Evolutionary conservation across 257 asterid genomes (phyloP), one percentile per base, ranked within the genome.

Genomic region (Solanum clarkiae): DNA sequence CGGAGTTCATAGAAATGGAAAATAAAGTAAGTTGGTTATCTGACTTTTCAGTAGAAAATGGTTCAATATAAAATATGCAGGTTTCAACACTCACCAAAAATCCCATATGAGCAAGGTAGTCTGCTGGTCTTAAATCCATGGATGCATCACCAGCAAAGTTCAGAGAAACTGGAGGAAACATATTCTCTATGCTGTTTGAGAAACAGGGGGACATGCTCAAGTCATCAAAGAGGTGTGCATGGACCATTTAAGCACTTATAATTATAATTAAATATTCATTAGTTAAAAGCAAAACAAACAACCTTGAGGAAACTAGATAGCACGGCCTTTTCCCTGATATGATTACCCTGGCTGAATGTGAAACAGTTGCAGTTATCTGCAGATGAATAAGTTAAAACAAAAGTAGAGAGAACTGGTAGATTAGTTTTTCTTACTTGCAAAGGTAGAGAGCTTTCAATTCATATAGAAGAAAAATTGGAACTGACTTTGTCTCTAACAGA

Each of bases 141-240:
- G 95, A 91, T 80, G 97, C 95, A 55, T 89, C 93, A 32, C 96
- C 97, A 70, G 93, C 96, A 83, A 95, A 95, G 91, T 93, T 92
- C 40, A 95, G 88, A 84, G 93, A 83, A 68, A 94, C 94, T 5
- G 88, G 84, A 65, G 98, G 98, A 81, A 95, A 95, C 80, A 90
- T 87, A 83, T 94, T 92, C 11, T 83, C 80, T 49, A 92, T 88
- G 89, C 98, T 95, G 96, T 82, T 84, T 86, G 10, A 87, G 66
- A 80, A 88, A 72, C 77, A 22, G 70, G 36, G 57, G 55, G 85
- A 20, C 53, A 45, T 36, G 70, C 60, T 86, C 87, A 87, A 86
- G 54, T 86, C 87, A 80, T 47, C 47, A 62, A 54, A 68, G 26
- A 66, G 32, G 84, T 84, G 40, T 59, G 47, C 18, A 60, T 12